Base-by-base conservation (phyloP, 129 eudicot genomes). In the Chrysanthemum seticuspe region DNA sequence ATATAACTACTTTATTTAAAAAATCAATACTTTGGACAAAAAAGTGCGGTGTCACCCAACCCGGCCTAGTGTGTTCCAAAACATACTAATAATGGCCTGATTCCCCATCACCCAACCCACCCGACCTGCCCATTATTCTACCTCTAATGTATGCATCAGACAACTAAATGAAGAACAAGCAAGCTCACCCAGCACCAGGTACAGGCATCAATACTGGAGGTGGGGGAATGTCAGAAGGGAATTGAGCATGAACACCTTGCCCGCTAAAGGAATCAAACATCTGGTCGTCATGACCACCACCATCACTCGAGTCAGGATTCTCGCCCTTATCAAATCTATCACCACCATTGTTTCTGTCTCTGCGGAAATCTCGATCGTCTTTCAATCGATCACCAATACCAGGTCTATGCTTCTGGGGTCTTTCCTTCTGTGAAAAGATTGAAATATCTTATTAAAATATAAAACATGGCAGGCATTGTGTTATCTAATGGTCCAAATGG, bases 191-290 rank as follows among this genome's bases (percentile, higher is more conserved):
- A 67, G 98, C 99, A 79, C 99, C 99, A 76, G 99, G 99, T 58
- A 95, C 96, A 48, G 99, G 99, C 99, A 95, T 95, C 79, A 95
- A 74, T 40, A 95, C 96, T 31, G 97, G 90, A 65, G 96, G 97
- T 18, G 98, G 99, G 29, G 98, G 86, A 21, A 95, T 85, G 70
- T 95, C 99, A 13, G 99, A 82, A 68, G 94, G 80, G 80, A 88
- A 90, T 31, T 96, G 69, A 48, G 86, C 84, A 61, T 79, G 85
- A 62, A 92, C 76, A 60, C 98, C 95, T 74, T 85, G 91, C 40
- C 94, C 97, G 67, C 82, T 79, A 78, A 80, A 95, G 59, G 86
- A 63, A 76, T 95, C 97, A 82, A 85, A 95, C 90, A 90, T 95
- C 64, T 77, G 81, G 40, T 95, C 96, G 53, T 90, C 96, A 67